Base-by-base conservation (phyloP, 345 rosid genomes). In the Murraya paniculata region DNA sequence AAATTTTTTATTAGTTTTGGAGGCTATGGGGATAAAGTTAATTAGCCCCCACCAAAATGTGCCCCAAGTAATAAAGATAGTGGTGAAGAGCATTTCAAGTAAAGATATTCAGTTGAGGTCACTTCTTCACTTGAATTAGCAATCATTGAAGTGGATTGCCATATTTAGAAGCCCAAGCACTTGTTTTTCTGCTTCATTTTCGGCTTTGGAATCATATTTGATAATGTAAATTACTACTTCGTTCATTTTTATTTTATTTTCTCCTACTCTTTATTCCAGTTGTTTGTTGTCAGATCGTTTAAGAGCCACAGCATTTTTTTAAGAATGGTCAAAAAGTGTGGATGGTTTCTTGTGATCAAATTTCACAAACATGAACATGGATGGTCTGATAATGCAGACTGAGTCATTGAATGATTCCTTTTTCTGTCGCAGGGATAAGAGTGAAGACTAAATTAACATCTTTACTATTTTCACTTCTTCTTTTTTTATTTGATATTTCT, bases 1-100 rank as follows among this genome's bases (percentile, higher is more conserved):
- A 70, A 33, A 21, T 64, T 24, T 59, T 38, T 30, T 73, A 25
- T n/a, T 11, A 36, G 21, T 18, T 53, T 53, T 22, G 18, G n/a
- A 50, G 9, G 10, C 48, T 59, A 45, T 41, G 71, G 62, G 80
- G 36, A 85, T 81, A 85, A 85, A 84, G 85, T 53, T 4, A 50
- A 18, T 53, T 6, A 56, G 61, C 55, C 78, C 83, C 87, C 83
- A 81, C 84, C 75, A 71, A n/a, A 35, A 65, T 38, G 38, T 28
- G 60, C 50, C 64, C 68, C 48, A 28, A 39, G 59, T 53, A 10
- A 31, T 24, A 64, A 59, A 76, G 57, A 30, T 36, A 81, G 79
- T 86, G 84, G 79, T 68, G 71, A 77, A 77, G 53, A 14, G 83
- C 86, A 77, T 77, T 81, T 86, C 86, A 78, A 28, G 31, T 55